These are phyloP conservation scores for Moricandia moricandioides DNA, from an alignment of 345 rosid species.

Conservation along the genomic window DNA sequence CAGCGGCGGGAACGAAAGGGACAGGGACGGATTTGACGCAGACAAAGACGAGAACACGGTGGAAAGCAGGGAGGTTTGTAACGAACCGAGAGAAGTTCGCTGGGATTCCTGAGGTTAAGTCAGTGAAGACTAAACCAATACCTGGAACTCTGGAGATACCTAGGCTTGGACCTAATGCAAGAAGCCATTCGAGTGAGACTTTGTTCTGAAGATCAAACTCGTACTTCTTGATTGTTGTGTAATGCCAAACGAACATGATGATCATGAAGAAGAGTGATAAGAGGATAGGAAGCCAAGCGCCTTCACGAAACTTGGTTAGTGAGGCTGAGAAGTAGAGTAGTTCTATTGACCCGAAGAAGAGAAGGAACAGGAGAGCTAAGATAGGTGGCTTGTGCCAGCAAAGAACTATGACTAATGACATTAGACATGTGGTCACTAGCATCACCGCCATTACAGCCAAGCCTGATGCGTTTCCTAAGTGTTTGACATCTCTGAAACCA, in stretches of 20 bases:
- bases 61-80: constrained; percentile 98
- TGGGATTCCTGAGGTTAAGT: constrained; percentile 90
- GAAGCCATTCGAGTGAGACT: constrained; percentile 95
- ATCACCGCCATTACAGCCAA: constrained; percentile 98
- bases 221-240: constrained; percentile 83
- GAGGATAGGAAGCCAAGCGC: constrained; percentile 99
- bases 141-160: constrained; percentile 95
- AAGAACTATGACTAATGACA: constrained; percentile 76
- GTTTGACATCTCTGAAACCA: constrained; percentile 95
- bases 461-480: constrained; percentile 96
- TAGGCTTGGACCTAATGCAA: constrained; percentile 86
- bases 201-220: constrained; percentile 96
- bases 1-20: constrained; percentile 81
- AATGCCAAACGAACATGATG: constrained; percentile 97
- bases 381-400: constrained; percentile 93
- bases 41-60: constrained; percentile 81
- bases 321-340: constrained; percentile 98
- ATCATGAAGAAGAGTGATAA: constrained; percentile 81
- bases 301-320: constrained; percentile 88
- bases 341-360: constrained; percentile 84
- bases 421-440: constrained; percentile 98
- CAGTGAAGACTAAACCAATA: constrained; percentile 88
- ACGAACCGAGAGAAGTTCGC: constrained; percentile 98
- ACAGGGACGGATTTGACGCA: constrained; percentile 95
- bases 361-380: constrained; percentile 66